Conservation (phyloP, 176 grass and related monocot species). For the Rhynchospora tenuis region DNA sequence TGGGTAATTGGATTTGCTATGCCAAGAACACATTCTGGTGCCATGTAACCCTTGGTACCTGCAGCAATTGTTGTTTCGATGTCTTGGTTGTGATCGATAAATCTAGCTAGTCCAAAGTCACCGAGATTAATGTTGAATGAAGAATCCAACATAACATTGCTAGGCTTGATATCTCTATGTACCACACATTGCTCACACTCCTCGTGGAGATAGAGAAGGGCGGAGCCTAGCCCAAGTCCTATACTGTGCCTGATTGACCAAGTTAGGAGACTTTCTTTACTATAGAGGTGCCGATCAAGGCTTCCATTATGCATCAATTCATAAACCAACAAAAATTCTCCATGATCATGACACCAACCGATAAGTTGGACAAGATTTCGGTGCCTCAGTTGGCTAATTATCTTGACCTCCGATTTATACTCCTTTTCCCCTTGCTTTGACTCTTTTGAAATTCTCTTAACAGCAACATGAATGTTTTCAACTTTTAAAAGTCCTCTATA, state of each 20-base stretch:
- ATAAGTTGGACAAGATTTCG: slow-evolving; percentile 18
- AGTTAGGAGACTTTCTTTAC: neutral
- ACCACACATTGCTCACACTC: slow-evolving; percentile 26
- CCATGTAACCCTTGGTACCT: slow-evolving; percentile 12
- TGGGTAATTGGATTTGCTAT: slow-evolving; percentile 7
- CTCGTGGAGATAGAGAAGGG: slow-evolving; percentile 19
- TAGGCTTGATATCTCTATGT: slow-evolving; percentile 15
- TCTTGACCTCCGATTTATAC: slow-evolving; percentile 8
- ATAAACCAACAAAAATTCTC: slow-evolving; percentile 19
- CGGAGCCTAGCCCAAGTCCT: slow-evolving; percentile 4
- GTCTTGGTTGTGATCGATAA: neutral
- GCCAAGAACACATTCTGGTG: slow-evolving; percentile 7
- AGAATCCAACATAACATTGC: slow-evolving; percentile 16
- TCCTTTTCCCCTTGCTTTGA: neutral
- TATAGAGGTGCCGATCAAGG: slow-evolving; percentile 19
- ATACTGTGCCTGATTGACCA: slow-evolving; percentile 13
- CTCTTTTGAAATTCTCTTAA: slow-evolving; percentile 16
- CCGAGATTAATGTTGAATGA: slow-evolving; percentile 18
- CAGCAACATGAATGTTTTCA: neutral
- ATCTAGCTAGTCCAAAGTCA: slow-evolving; percentile 19
- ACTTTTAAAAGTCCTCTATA: slow-evolving; percentile 1
- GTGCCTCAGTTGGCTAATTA: slow-evolving; percentile 6
- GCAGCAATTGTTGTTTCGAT: neutral
- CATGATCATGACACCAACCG: slow-evolving; percentile 18
- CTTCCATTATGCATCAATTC: slow-evolving; percentile 16